phyloP scores from a whole-genome alignment of 2,329 filamentous ascomycete genomes.

The Aureobasidium sp. region DNA sequence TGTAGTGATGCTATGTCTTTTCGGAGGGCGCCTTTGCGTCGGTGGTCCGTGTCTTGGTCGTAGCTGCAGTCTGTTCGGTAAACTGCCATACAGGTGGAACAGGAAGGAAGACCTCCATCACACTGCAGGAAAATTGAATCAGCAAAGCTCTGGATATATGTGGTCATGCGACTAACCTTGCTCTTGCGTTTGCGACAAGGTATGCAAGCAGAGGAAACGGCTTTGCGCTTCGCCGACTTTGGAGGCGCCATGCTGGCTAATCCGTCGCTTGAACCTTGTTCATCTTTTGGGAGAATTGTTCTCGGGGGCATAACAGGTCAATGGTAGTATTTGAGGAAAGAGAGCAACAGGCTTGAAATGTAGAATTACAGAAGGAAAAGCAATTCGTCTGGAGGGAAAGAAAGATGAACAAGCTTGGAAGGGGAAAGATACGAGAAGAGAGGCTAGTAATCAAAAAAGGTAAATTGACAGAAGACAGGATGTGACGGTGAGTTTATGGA shows the following conservation, averaged over 20 bases:
- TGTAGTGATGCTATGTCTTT: constrained; percentile 33
- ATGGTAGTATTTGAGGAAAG: too few species aligned
- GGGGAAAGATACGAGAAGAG: not conserved
- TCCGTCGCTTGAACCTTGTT: constrained; percentile 14
- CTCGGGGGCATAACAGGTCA: constrained; percentile 12
- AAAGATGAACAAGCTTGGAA: not conserved
- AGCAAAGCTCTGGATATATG: not conserved
- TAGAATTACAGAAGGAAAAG: not conserved
- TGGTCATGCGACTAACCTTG: constrained; percentile 31
- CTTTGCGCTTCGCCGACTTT: constrained; percentile 29
- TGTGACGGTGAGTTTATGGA: constrained; percentile 11
- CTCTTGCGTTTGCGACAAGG: constrained; percentile 46
- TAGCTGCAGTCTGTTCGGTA: constrained; percentile 46
- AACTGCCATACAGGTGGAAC: constrained; percentile 45
- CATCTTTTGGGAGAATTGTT: constrained; percentile 16
- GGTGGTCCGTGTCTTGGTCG: constrained; percentile 42
- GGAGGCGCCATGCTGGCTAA: constrained; percentile 6
- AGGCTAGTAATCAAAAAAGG: constrained; percentile 1
- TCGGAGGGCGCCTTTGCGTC: constrained; percentile 37
- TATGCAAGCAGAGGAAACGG: constrained; percentile 39
- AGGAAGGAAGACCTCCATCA: constrained; percentile 42
- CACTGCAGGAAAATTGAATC: constrained; percentile 31
- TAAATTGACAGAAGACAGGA: not conserved
- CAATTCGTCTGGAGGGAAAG: not conserved
- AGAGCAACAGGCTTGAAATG: not conserved